Evolutionary conservation across 225 moss, liverwort and hornwort species (phyloP).

Genomic region (Antitrichia curtipendula): DNA sequence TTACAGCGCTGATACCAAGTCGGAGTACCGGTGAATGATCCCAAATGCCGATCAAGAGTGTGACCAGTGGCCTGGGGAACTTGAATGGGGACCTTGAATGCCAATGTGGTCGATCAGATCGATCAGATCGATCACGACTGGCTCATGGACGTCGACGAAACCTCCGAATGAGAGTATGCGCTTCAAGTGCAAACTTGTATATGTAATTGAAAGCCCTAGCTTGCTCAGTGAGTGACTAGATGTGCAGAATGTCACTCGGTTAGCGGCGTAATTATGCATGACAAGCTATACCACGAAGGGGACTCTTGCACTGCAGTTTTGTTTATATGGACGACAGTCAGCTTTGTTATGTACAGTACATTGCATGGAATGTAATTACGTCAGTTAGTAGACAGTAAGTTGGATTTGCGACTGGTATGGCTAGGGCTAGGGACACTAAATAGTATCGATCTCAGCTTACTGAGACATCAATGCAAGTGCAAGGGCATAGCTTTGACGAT

Average conservation of each 20-base stretch:
- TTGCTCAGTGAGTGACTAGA: not conserved
- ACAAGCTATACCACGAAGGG: not conserved
- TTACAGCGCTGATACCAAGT: constrained; percentile 61
- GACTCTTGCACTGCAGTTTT: not conserved
- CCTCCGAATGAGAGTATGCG: constrained; percentile 10
- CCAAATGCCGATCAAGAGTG: not conserved
- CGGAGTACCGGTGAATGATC: constrained; percentile 55
- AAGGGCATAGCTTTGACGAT: not conserved
- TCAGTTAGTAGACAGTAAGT: too few relatives aligned
- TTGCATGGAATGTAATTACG: not conserved
- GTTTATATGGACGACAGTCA: not conserved
- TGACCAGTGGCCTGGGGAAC: not conserved
- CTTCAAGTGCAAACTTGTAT: not conserved
- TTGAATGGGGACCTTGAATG: not conserved
- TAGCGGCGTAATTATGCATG: not conserved
- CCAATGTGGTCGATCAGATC: not conserved
- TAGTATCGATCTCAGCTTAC: not conserved
- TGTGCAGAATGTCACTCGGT: not conserved
- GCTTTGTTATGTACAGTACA: not conserved
- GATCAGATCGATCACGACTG: not conserved
- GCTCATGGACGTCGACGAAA: constrained; percentile 1
- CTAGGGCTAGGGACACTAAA: not conserved
- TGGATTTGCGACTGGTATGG: not conserved
- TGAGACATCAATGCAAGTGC: not conserved
- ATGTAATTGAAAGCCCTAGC: not conserved